Conservation (phyloP, 768 basidiomycete genomes). For the Russula virescens region DNA sequence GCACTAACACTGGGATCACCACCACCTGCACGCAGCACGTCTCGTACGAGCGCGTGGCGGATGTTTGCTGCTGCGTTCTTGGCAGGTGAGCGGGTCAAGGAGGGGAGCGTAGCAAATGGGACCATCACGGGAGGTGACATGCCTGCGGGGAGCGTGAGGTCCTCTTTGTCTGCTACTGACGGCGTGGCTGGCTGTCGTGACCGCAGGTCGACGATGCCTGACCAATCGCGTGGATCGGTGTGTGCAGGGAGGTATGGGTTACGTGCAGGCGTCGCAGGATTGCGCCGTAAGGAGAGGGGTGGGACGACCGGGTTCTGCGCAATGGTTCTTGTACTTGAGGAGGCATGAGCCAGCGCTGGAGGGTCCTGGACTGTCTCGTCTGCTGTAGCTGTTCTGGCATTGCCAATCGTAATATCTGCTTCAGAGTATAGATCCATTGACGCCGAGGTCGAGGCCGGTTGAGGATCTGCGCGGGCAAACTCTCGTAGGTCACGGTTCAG, state of each 20-base stretch:
- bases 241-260: conserved; percentile 59
- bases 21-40: conserved; percentile 26
- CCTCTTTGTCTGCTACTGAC: conserved; percentile 38
- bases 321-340: conserved; percentile 3
- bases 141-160: conserved; percentile 44
- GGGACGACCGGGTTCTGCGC: conserved; percentile 33
- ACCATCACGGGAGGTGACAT: conserved; percentile 51
- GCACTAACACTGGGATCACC: conserved; percentile 52
- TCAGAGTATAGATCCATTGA: conserved; percentile 28
- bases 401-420: neutral
- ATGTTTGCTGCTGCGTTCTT: conserved; percentile 69
- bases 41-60: conserved; percentile 54
- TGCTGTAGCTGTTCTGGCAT: neutral
- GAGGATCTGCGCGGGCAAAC: conserved; percentile 42
- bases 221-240: conserved; percentile 51
- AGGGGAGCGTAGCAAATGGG: conserved; percentile 33
- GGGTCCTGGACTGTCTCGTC: neutral
- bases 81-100: conserved; percentile 58
- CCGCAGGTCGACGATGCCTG: conserved; percentile 67
- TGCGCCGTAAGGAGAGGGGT: conserved; percentile 46
- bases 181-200: conserved; percentile 36
- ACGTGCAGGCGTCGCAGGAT: conserved; percentile 51
- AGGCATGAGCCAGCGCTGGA: neutral
- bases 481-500: conserved; percentile 58
- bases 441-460: conserved; percentile 21